phyloP scores from a whole-genome alignment of 2,329 filamentous ascomycete genomes.

The Akanthomyces lecanii region DNA sequence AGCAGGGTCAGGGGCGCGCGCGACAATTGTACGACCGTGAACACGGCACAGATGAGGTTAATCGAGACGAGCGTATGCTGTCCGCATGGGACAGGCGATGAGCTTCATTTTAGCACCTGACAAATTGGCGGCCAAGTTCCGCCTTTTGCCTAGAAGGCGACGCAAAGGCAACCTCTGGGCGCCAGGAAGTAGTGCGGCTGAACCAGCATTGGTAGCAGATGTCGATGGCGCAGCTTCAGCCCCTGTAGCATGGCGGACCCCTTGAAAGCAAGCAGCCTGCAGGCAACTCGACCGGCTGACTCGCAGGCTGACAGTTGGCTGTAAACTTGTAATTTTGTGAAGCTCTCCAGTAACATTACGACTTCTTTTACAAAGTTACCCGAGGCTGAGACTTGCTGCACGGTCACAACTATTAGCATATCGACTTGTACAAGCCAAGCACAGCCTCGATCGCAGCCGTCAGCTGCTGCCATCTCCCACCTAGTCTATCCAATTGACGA shows the following conservation, averaged over 20 bases:
- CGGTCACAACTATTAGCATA: not conserved
- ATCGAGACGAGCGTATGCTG: not conserved
- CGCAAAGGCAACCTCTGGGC: not conserved
- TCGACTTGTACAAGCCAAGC: not conserved
- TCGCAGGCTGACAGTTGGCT: not conserved
- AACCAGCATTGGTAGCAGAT: not conserved
- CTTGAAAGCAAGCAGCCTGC: not conserved
- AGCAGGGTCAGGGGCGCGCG: not conserved
- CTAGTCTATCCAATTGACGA: not conserved
- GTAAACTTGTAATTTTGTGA: not conserved
- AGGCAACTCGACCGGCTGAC: conserved; percentile 6
- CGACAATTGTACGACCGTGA: not conserved
- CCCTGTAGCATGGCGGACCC: not conserved
- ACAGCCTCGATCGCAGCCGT: not conserved
- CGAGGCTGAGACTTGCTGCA: not conserved
- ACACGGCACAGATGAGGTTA: not conserved
- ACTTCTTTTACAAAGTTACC: no score
- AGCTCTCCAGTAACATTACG: no score
- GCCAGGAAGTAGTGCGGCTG: not conserved
- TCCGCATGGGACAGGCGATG: not conserved
- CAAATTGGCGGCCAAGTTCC: not conserved
- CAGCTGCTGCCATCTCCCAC: not conserved
- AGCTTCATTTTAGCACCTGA: conserved; percentile 4
- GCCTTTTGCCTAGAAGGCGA: not conserved
- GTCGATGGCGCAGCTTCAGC: conserved; percentile 3